Evolutionary conservation across 2,329 filamentous ascomycete genomes (phyloP), one percentile per base, ranked within the genome.

Genomic region (Botrytis aclada): DNA sequence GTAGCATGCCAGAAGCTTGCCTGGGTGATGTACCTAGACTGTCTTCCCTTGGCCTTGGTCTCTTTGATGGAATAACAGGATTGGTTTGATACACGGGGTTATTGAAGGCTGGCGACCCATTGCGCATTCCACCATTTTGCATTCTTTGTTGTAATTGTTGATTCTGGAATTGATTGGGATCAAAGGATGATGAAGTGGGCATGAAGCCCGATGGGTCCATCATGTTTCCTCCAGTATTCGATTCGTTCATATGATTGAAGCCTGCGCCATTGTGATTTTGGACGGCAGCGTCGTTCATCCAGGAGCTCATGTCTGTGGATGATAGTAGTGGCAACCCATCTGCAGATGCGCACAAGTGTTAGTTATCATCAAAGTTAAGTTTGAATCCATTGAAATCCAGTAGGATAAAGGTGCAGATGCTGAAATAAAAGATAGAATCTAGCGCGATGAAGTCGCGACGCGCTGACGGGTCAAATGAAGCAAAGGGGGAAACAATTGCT

Each of bases 51-150:
- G 92, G 92, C 64, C 93, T 89, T 71, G 93, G 88, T 79, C 96
- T 90, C 84, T 98, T 99, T 34, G 95, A 95, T 73, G 95, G 95
- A 77, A 97, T 91, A 79, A 97, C 90, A 65, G 92, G 87, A 83
- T 93, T 95, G 77, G 93, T 93, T 81, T 94, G 92, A 85, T 95
- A 97, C 79, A 89, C 88, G 74, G 92, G 88, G 80, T 92, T 93
- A 80, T 92, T 88, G 82, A 93, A 95, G 74, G 90, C 90, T 62
- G 93, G 92, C 71, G 93, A 95, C 74, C 90, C 90, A 83, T 94
- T 95, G 86, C 93, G 93, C 86, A 93, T 91, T 79, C 87, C 89
- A 84, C 93, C 92, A 85, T 95, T 96, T 82, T 93, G 93, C 88
- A 95, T 92, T 80, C 86, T 85, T 78, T 84, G 83, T 72, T 81